Base-by-base conservation (phyloP, 257 asterid genomes). In the Jacaranda copaia region DNA sequence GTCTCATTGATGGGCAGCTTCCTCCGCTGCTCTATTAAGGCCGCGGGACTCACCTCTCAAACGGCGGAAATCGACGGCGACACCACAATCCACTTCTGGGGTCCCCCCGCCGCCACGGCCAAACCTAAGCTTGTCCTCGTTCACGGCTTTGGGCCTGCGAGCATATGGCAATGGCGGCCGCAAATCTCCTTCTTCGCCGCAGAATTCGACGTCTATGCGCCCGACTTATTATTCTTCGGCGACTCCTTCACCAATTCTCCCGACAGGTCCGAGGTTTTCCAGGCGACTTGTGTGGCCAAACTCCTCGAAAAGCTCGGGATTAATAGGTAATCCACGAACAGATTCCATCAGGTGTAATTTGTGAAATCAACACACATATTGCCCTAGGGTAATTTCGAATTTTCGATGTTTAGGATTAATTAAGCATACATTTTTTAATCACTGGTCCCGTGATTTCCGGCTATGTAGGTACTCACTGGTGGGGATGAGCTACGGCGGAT, bases 401-500 rank as follows among this genome's bases (percentile, higher is more conserved):
- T 42, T 42, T 6, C 7, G 46, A 42, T 42, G 8, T 42, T 42
- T 5, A 8, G 46, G 46, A 6, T 42, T 42, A 5, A 6, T 42
- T 6, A 42, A 42, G 46, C 46, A 42, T 42, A 42, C 6, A n/a
- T 1, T 19, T 19, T 19, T 19, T 55, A 55, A 16, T 55, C 20
- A 59, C 32, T 25, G 32, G 32, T 25, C 2, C 32, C 32, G 32
- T 25, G 32, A 25, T 25, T 25, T 25, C 32, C 32, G 32, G 32
- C 32, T 25, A 25, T 58, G 48, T 42, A 82, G 82, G 73, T 93
- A 81, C 70, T 83, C 90, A 0, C 73, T 94, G 0, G 84, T 89
- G 36, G 99, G 99, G 75, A 91, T 94, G 25, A 94, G 98, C 75
- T 94, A 94, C 74, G 98, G 98, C 8, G 97, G 98, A 5, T 87